Conservation (phyloP, 192 early-diverging fungal genomes). For the Mortierella claussenii region DNA sequence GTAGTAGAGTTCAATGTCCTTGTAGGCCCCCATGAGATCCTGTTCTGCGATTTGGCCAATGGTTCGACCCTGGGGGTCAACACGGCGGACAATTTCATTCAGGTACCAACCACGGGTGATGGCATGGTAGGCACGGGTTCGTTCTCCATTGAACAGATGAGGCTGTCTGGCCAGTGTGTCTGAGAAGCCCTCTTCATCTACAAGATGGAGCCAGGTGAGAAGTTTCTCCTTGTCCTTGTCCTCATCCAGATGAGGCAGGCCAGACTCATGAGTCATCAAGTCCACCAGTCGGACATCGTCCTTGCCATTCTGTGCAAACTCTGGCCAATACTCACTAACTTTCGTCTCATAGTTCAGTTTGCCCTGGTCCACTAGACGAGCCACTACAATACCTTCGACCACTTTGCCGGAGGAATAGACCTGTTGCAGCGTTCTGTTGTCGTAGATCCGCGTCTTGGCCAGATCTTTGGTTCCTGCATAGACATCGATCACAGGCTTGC, state of each 20-base stretch:
- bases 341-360: conserved; percentile 59
- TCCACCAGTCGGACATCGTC: conserved; percentile 70
- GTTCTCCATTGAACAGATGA: conserved; percentile 70
- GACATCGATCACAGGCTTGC: conserved; percentile 70
- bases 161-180: conserved; percentile 64
- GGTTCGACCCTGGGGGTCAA: conserved; percentile 65
- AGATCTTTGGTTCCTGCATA: conserved; percentile 67
- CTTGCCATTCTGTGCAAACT: conserved; percentile 79
- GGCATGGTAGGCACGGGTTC: conserved; percentile 67
- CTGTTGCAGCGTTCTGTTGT: conserved; percentile 68
- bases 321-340: conserved; percentile 76
- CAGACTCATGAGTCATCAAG: conserved; percentile 70
- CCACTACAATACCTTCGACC: conserved; percentile 69
- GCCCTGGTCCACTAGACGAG: conserved; percentile 68
- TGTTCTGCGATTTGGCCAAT: conserved; percentile 68
- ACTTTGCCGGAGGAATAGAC: conserved; percentile 74
- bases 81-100: conserved; percentile 77
- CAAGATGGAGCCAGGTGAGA: conserved; percentile 54
- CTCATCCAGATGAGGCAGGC: conserved; percentile 67
- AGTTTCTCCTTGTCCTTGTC: conserved; percentile 20
- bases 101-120: conserved; percentile 77
- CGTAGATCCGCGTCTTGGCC: conserved; percentile 46
- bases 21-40: conserved; percentile 64
- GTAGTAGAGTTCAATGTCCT: conserved; percentile 66
- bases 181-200: conserved; percentile 64